Evolutionary conservation across 352 stramenopile genomes (phyloP).

Genomic region (Phytopythium helicoides): DNA sequence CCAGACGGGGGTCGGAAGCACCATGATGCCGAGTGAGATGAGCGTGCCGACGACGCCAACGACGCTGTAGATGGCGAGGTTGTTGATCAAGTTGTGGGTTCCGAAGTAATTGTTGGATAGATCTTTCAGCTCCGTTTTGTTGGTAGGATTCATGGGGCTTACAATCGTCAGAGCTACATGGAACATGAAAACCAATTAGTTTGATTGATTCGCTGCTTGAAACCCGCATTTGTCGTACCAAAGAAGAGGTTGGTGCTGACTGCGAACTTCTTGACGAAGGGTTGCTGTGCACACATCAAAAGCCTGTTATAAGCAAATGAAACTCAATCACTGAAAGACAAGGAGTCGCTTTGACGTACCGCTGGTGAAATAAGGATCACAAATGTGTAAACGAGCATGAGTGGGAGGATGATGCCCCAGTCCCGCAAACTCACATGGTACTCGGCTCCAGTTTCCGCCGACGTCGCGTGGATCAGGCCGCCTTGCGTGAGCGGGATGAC

Average conservation of each 20-base stretch:
- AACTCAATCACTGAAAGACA: no score
- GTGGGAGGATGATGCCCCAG: slow-evolving; percentile 48
- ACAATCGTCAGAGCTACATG: slow-evolving; percentile 62
- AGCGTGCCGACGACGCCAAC: slow-evolving; percentile 61
- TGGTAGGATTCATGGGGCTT: slow-evolving; percentile 65
- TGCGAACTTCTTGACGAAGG: slow-evolving; percentile 79
- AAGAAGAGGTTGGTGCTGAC: slow-evolving; percentile 79
- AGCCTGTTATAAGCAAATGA: no score
- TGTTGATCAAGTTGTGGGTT: slow-evolving; percentile 57
- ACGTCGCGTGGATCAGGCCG: slow-evolving; percentile 37
- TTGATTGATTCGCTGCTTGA: neutral
- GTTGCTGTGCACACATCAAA: no score
- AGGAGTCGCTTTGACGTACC: no score
- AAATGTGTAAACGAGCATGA: slow-evolving; percentile 67
- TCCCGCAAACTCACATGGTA: slow-evolving; percentile 70
- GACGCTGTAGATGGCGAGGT: slow-evolving; percentile 62
- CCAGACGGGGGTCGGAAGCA: slow-evolving; percentile 69
- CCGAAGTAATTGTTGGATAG: slow-evolving; percentile 38
- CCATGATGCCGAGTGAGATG: slow-evolving; percentile 54
- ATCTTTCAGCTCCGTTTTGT: slow-evolving; percentile 45
- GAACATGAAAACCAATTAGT: no score
- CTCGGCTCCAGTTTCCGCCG: slow-evolving; percentile 43
- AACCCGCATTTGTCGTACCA: slow-evolving; percentile 25
- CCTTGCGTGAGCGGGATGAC: slow-evolving; percentile 48
- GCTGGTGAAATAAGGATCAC: slow-evolving; percentile 59